A percentile compares a stretch with the other conserved stretches of the same genome.
phyloP scores from a whole-genome alignment of 306 rosid species.

The Glycyrrhiza uralensis region DNA sequence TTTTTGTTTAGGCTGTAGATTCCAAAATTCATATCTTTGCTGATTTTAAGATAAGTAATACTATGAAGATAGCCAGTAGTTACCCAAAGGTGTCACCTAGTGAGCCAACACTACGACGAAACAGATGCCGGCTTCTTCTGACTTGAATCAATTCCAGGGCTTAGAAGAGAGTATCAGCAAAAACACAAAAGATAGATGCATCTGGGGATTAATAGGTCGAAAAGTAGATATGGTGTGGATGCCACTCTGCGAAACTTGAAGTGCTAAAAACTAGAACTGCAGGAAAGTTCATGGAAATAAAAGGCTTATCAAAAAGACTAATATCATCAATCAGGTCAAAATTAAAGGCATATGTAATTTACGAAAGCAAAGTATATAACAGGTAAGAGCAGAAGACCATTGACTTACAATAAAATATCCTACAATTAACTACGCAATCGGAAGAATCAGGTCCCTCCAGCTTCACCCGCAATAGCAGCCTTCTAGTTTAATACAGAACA shows the following conservation, averaged over 20 bases:
- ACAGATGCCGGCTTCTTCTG: constrained; percentile 26
- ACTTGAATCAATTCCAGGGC: constrained; percentile 24
- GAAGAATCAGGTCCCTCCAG: constrained; percentile 59
- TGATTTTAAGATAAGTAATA: constrained; percentile 40
- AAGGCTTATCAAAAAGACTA: background rate
- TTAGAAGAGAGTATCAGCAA: constrained; percentile 19
- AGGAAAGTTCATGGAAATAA: background rate
- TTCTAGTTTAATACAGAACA: constrained; percentile 36
- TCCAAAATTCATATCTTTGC: constrained; percentile 42
- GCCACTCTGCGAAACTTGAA: constrained; percentile 36
- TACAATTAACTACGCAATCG: constrained; percentile 38
- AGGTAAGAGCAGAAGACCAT: background rate
- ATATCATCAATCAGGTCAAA: background rate
- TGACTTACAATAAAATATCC: constrained; percentile 39
- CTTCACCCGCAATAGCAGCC: constrained; percentile 58
- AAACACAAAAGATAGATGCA: constrained; percentile 28
- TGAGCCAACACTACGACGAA: constrained; percentile 6
- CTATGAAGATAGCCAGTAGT: constrained; percentile 29
- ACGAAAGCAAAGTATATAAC: background rate
- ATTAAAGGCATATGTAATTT: background rate
- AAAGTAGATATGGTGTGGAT: constrained; percentile 29
- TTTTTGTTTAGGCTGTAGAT: constrained; percentile 23
- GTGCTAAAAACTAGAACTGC: constrained; percentile 52
- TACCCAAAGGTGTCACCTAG: constrained; percentile 34
- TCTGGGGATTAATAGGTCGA: constrained; percentile 29